Evolutionary conservation across 164 flowering plant genomes (phyloP), one percentile per base, ranked within the genome.

Genomic region (Macadamia tetraphylla): DNA sequence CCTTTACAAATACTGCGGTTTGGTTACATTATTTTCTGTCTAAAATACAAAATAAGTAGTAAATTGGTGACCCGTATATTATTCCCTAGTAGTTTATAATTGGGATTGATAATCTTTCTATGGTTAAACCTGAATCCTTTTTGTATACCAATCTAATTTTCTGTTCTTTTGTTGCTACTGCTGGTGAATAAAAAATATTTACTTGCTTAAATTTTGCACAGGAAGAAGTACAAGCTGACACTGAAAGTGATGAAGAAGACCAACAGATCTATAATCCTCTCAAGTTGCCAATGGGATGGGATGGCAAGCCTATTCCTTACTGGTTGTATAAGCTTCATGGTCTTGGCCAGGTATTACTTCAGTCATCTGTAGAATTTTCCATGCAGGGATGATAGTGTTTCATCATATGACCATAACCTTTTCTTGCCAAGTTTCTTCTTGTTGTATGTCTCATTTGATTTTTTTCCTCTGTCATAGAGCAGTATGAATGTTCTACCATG

Each of bases 321-420:
- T 95, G 99, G 99, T 80, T 95, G 42, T 95, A 95, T 72, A 95
- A 95, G 81, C 98, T 95, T 78, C 98, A 95, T 81, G 99, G 98
- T 67, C 97, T 95, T 74, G 99, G 96, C 29, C 98, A 95, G 98
- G 96, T 92, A 76, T 43, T 10, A 9, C 62, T 44, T 8, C 12
- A 49, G 14, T 65, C 7, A 11, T 17, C 64, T 60, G 1, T 49
- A 67, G 66, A 62, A 52, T 44, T 59, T 29, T 65, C 44, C 11
- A 7, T 42, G 49, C 42, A 6, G 60, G 29, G 44, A 35, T 30
- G 8, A 17, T 60, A 52, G 64, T 9, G 29, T 32, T 30, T 29
- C 51, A 35, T 35, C 40, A 2, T 35, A 35, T 5, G 40, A 35
- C 3, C 40, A 35, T 35, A 35, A 2, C 40, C 40, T 35, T 35